Evolutionary conservation across 2,329 filamentous ascomycete species (phyloP).

Genomic region (Cordyceps farinosa): DNA sequence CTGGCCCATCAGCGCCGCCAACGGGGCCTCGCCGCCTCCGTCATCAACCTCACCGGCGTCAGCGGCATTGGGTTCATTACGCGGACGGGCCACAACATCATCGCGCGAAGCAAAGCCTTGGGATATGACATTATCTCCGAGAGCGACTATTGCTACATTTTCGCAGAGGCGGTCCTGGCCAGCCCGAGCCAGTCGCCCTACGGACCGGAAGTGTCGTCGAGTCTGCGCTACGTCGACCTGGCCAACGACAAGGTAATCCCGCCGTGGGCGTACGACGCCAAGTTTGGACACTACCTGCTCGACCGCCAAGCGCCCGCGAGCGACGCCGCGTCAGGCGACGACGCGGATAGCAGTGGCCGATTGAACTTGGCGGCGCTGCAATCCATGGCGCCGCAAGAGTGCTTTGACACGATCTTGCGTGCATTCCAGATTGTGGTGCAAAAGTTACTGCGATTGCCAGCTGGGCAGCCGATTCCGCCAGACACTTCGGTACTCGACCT

Average conservation of each 20-base stretch:
- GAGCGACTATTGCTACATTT: slow-evolving; percentile 21
- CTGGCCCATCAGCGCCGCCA: slow-evolving; percentile 36
- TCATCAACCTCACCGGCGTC: slow-evolving; percentile 24
- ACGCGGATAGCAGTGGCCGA: background rate
- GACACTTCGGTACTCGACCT: slow-evolving; percentile 12
- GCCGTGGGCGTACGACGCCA: slow-evolving; percentile 12
- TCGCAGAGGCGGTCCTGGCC: slow-evolving; percentile 21
- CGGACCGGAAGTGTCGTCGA: slow-evolving; percentile 11
- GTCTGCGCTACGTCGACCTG: slow-evolving; percentile 4
- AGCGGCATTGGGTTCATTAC: slow-evolving; percentile 37
- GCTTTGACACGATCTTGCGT: background rate
- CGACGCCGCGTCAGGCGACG: background rate
- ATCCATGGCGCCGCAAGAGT: background rate
- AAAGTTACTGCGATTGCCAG: background rate
- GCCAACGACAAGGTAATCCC: background rate
- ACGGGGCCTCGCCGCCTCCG: slow-evolving; percentile 36
- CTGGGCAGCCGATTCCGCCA: background rate
- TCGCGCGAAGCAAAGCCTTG: background rate
- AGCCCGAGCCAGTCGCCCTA: background rate
- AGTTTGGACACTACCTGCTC: slow-evolving; percentile 17
- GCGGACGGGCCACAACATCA: slow-evolving; percentile 17
- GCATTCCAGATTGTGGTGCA: slow-evolving; percentile 33
- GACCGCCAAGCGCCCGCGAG: background rate
- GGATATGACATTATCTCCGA: slow-evolving; percentile 11
- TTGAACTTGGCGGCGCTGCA: background rate